Evolutionary conservation across 345 rosid genomes (phyloP).

Genomic region (Citrus sinensis): DVS_A1.0 CM039169.1:9888501-9889000

Average conservation of each 20-base stretch:
- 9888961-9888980: not conserved
- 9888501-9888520: too few species aligned
- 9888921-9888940: not conserved
- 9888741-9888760: not conserved
- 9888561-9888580: too few species aligned
- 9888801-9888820: not conserved
- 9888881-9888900: not conserved
- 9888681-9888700: not conserved
- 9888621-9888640: too few species aligned
- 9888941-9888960: not conserved
- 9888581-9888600: too few species aligned
- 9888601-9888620: too few species aligned
- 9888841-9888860: not conserved
- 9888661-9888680: not conserved
- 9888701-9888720: not conserved
- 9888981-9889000: not conserved
- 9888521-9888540: too few species aligned
- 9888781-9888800: not conserved
- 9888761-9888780: not conserved
- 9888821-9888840: not conserved
- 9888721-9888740: not conserved
- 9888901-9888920: too few species aligned
- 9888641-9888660: not conserved
- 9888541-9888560: too few species aligned
- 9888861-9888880: not conserved